These are phyloP conservation scores for Chloromonas sp. DNA, from an alignment of 163 green algal species.

Conservation along the genomic window DNA sequence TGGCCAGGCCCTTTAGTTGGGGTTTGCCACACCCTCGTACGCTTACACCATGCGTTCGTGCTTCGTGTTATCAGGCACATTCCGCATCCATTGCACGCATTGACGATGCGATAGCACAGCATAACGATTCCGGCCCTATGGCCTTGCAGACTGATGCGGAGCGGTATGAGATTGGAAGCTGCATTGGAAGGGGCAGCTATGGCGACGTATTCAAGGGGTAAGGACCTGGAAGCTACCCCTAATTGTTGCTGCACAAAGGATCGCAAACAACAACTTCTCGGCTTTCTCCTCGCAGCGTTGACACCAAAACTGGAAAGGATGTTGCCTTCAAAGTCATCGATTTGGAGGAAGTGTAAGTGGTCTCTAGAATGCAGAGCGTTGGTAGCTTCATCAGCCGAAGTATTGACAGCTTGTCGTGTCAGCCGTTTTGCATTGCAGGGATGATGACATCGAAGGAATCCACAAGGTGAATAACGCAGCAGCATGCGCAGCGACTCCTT, in stretches of 20 bases:
- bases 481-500: too few species aligned
- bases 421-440: conserved; percentile 40
- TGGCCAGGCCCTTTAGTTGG: too few species aligned
- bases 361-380: background rate
- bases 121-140: too few species aligned
- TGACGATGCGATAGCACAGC: too few species aligned
- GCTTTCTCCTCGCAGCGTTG: conserved; percentile 46
- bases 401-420: too few species aligned
- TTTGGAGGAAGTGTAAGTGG: conserved; percentile 82
- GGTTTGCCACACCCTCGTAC: too few species aligned
- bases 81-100: too few species aligned
- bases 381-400: too few species aligned
- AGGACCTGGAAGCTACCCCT: conserved; percentile 1
- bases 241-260: too few species aligned
- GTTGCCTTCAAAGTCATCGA: conserved; percentile 95
- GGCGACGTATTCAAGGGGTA: conserved; percentile 71
- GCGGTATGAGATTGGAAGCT: conserved; percentile 35
- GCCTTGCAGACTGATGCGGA: background rate
- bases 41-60: too few species aligned
- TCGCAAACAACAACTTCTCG: background rate
- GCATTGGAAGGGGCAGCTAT: conserved; percentile 68
- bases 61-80: too few species aligned
- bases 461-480: conserved; percentile 48
- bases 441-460: conserved; percentile 91
- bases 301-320: conserved; percentile 55